Conservation (phyloP, 768 basidiomycete species). For the Lepiota venenata region DNA sequence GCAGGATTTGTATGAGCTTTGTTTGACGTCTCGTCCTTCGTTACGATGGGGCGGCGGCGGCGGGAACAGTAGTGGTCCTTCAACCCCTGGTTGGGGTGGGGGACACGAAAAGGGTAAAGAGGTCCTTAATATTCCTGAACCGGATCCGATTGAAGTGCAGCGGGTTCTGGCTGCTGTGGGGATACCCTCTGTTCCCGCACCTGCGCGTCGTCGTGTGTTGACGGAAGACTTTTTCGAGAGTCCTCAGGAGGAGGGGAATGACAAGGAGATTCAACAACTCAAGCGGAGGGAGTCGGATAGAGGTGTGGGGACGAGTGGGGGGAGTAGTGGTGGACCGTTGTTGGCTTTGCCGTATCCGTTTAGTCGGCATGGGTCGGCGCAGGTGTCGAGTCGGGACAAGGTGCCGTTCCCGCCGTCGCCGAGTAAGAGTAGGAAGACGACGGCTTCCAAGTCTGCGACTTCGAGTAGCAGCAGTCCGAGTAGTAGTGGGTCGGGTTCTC, state of each 20-base stretch:
- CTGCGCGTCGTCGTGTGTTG: slow-evolving; percentile 56
- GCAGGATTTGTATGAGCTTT: slow-evolving; percentile 81
- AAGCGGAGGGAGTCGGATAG: slow-evolving; percentile 9
- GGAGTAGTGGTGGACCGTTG: slow-evolving; percentile 37
- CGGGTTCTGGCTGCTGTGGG: slow-evolving; percentile 57
- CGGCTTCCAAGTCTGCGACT: slow-evolving; percentile 13
- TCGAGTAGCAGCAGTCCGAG: neutral
- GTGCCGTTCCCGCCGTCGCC: slow-evolving; percentile 79
- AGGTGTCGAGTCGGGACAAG: slow-evolving; percentile 49
- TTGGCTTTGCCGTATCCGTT: slow-evolving; percentile 71
- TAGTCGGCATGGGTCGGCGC: slow-evolving; percentile 50
- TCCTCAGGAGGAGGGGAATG: slow-evolving; percentile 40
- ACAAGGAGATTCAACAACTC: slow-evolving; percentile 13
- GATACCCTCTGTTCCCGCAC: slow-evolving; percentile 45
- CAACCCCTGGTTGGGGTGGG: slow-evolving; percentile 13
- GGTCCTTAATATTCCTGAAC: slow-evolving; percentile 3
- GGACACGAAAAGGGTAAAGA: slow-evolving; percentile 23
- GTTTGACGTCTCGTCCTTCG: slow-evolving; percentile 37
- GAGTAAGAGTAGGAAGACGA: slow-evolving; percentile 22
- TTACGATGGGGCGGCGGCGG: slow-evolving; percentile 12
- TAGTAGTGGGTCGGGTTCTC: slow-evolving; percentile 3
- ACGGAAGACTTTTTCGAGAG: slow-evolving; percentile 62
- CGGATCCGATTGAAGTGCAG: slow-evolving; percentile 32
- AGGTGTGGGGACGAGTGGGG: slow-evolving; percentile 20
- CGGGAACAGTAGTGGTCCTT: slow-evolving; percentile 12